phyloP scores from a whole-genome alignment of 495 filamentous ascomycete species.

The Podospora conica region DNA sequence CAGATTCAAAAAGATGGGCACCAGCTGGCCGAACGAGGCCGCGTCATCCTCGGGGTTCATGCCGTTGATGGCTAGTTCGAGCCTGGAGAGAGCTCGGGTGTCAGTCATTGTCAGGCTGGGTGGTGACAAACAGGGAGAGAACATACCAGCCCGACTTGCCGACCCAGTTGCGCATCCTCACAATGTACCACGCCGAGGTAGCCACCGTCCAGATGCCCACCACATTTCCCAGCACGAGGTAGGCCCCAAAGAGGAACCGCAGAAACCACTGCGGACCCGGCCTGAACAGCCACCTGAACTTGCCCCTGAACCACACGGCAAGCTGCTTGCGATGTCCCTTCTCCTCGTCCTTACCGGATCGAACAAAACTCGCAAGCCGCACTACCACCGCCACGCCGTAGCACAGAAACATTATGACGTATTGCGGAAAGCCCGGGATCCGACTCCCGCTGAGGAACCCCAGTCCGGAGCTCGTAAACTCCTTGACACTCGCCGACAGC shows the following conservation, averaged over 20 bases:
- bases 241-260: slow-evolving; percentile 19
- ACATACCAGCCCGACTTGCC: slow-evolving; percentile 25
- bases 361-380: slow-evolving; percentile 21
- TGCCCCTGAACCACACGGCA: not conserved
- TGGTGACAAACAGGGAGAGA: not conserved
- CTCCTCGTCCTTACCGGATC: slow-evolving; percentile 15
- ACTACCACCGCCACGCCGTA: slow-evolving; percentile 23
- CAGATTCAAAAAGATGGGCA: slow-evolving; percentile 31
- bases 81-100: not conserved
- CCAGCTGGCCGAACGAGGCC: slow-evolving; percentile 35
- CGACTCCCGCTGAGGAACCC: slow-evolving; percentile 16
- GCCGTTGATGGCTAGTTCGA: not conserved
- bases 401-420: slow-evolving; percentile 27
- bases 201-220: slow-evolving; percentile 16
- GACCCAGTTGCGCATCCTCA: slow-evolving; percentile 26
- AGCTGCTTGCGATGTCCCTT: slow-evolving; percentile 10
- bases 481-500: slow-evolving; percentile 8
- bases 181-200: slow-evolving; percentile 23
- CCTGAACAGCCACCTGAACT: slow-evolving; percentile 4
- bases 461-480: slow-evolving; percentile 8
- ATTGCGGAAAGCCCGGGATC: slow-evolving; percentile 29
- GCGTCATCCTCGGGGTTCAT: slow-evolving; percentile 31
- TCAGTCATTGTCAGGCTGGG: not conserved
- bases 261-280: slow-evolving; percentile 11
- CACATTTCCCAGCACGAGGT: slow-evolving; percentile 22